Evolutionary conservation across 2,329 filamentous ascomycete species (phyloP).

Genomic region (Alternaria tenuissima): DNA sequence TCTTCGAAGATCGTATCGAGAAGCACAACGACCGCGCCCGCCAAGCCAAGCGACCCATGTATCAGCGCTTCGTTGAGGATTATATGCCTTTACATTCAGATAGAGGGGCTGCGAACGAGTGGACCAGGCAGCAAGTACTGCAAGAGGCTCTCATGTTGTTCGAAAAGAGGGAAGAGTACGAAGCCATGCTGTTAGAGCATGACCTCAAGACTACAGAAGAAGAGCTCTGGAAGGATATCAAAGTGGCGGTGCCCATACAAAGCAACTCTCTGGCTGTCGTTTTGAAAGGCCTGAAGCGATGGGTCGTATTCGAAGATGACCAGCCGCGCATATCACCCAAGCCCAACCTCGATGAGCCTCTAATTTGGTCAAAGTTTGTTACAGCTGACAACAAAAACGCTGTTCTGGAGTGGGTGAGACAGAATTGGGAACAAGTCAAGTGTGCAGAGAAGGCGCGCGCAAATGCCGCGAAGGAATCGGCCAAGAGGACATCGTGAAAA

Average conservation of each 20-base stretch:
- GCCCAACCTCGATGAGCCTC: slow-evolving; percentile 24
- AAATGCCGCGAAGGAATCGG: slow-evolving; percentile 21
- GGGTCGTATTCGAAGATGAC: slow-evolving; percentile 42
- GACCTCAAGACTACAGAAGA: slow-evolving; percentile 51
- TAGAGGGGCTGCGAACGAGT: slow-evolving; percentile 36
- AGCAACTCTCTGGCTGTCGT: slow-evolving; percentile 33
- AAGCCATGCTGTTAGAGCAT: slow-evolving; percentile 48
- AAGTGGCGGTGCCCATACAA: slow-evolving; percentile 45
- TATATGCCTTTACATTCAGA: slow-evolving; percentile 65
- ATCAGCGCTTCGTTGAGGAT: slow-evolving; percentile 67
- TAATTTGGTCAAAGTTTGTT: slow-evolving; percentile 34
- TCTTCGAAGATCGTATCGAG: slow-evolving; percentile 44
- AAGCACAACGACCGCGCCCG: slow-evolving; percentile 65
- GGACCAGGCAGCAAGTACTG: slow-evolving; percentile 57
- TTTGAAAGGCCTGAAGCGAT: slow-evolving; percentile 45
- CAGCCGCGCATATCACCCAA: slow-evolving; percentile 26
- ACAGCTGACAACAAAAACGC: slow-evolving; percentile 14
- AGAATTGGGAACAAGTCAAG: slow-evolving; percentile 44
- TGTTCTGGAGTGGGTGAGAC: slow-evolving; percentile 40
- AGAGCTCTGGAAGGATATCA: slow-evolving; percentile 56
- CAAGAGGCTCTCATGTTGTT: slow-evolving; percentile 65
- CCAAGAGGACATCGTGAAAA: slow-evolving; percentile 1
- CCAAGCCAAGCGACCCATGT: slow-evolving; percentile 64
- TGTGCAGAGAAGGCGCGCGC: slow-evolving; percentile 39
- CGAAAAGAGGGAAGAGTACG: slow-evolving; percentile 56